Conservation (phyloP, 1,139 yeast genomes). For the Blastobotrys arbuscula region DNA sequence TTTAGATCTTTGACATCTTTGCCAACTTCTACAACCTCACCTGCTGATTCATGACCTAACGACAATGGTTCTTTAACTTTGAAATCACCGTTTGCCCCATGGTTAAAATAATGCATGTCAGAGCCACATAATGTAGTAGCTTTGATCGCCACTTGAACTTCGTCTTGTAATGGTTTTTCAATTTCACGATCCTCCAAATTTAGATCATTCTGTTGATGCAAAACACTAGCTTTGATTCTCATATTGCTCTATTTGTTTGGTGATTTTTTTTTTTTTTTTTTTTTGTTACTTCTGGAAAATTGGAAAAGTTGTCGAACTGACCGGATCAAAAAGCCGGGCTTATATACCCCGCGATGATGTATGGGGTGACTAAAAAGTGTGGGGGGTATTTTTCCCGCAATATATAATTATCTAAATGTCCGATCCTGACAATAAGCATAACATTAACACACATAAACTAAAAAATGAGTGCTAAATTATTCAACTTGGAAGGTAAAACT, state of each 20-base stretch:
- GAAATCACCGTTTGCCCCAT: slow-evolving; percentile 65
- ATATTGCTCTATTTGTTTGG: background rate
- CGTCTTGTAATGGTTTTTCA: slow-evolving; percentile 33
- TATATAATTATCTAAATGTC: too few species aligned
- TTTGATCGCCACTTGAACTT: slow-evolving; percentile 49
- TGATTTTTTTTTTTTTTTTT: too few species aligned
- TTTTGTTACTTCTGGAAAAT: too few species aligned
- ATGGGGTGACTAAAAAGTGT: too few species aligned
- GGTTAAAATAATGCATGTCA: slow-evolving; percentile 77
- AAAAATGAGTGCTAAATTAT: slow-evolving; percentile 10
- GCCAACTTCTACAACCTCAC: slow-evolving; percentile 64
- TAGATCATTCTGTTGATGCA: slow-evolving; percentile 20
- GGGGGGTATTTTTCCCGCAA: too few species aligned
- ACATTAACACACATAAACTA: background rate
- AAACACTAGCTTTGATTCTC: slow-evolving; percentile 20
- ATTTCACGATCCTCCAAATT: slow-evolving; percentile 20
- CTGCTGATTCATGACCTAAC: slow-evolving; percentile 70
- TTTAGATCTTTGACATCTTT: slow-evolving; percentile 43
- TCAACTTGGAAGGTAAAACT: slow-evolving; percentile 28
- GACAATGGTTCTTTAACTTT: slow-evolving; percentile 29
- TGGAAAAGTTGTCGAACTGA: too few species aligned
- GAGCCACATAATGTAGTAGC: slow-evolving; percentile 86
- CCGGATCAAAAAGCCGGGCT: too few species aligned
- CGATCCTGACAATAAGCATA: too few species aligned
- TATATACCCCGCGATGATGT: too few species aligned